phyloP scores from a whole-genome alignment of 1,284 basidiomycete genomes.

The Tilletia indica region DNA sequence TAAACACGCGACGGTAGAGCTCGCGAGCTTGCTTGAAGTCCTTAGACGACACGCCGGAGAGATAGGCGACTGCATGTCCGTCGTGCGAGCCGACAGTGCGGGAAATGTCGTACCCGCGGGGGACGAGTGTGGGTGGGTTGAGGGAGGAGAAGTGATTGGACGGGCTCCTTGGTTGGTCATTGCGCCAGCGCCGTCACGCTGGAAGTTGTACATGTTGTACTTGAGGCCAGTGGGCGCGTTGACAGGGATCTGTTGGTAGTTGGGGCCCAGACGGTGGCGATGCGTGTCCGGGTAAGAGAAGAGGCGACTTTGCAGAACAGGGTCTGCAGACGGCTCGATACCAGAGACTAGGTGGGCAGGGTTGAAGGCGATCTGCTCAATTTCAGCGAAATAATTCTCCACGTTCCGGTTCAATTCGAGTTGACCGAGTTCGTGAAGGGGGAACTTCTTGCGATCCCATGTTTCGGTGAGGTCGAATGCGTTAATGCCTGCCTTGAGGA shows the following conservation, averaged over 20 bases:
- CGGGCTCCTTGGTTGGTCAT: constrained; percentile 40
- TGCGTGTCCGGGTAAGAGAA: constrained; percentile 75
- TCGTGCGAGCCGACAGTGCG: constrained; percentile 25
- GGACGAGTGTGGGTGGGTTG: constrained; percentile 30
- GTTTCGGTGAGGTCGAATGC: constrained; percentile 45
- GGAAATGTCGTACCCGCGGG: constrained; percentile 30
- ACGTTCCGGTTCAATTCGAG: constrained; percentile 42
- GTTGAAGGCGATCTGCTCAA: constrained; percentile 44
- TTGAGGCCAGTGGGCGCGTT: constrained; percentile 26
- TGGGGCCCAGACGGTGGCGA: constrained; percentile 63
- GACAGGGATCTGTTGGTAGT: constrained; percentile 47
- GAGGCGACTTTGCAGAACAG: constrained; percentile 46
- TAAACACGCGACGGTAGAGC: constrained; percentile 76
- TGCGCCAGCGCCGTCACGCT: constrained; percentile 37
- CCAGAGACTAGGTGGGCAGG: constrained; percentile 38
- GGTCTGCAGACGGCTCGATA: constrained; percentile 46
- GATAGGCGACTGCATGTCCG: constrained; percentile 70
- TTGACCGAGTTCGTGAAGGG: constrained; percentile 39
- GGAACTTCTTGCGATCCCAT: constrained; percentile 40
- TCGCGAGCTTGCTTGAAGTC: constrained; percentile 88
- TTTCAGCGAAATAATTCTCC: constrained; percentile 48
- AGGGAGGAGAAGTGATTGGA: constrained; percentile 37
- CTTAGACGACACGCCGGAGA: constrained; percentile 65
- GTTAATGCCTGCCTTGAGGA: constrained; percentile 27
- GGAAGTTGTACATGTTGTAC: constrained; percentile 32